Evolutionary conservation across 129 eudicot genomes (phyloP), one percentile per base, ranked within the genome.

Genomic region (Logfia minima): DNA sequence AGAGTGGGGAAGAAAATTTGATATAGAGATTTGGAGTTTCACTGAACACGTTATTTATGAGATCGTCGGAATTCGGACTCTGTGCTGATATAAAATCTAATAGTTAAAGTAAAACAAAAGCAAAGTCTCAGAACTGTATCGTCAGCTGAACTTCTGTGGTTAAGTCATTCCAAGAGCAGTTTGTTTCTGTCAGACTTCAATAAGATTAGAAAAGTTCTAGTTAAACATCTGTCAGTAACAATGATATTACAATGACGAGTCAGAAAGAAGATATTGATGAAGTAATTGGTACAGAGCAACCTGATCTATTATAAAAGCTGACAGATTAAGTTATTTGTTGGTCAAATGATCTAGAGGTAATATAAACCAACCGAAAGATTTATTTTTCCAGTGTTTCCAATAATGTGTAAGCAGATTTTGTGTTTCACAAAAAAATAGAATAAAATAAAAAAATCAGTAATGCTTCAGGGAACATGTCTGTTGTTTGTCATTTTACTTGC

Each of bases 321-420:
- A 63, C 45, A 6, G n/a, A 6, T 66, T 67, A 63, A 83, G 71
- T 73, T 69, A 70, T 73, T 66, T 83, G 76, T 71, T 73, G 75
- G 62, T 77, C 80, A 66, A 41, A 35, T 71, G 82, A 72, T 66
- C 35, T 23, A 83, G 60, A 78, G 80, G 84, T 80, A 80, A 67
- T 48, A 59, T 29, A 68, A 66, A 74, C 37, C n/a, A 70, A 76
- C 83, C 78, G 80, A 85, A 84, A 18, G 56, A 66, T 74, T 55
- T 31, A 52, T 19, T 24, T 43, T 31, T 60, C 43, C 9, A 6
- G 29, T 45, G 13, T 5, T 60, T 31, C n/a, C 43, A 48, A 23
- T 58, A 58, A 23, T 7, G n/a, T 70, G 11, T 58, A 78, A 59
- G 71, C n/a, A 60, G 5, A 4, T 13, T 11, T 45, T 10, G 18